Evolutionary conservation across 2,329 filamentous ascomycete species (phyloP), one percentile per base, ranked within the genome.

Genomic region (Xylariaceae sp.): DNA sequence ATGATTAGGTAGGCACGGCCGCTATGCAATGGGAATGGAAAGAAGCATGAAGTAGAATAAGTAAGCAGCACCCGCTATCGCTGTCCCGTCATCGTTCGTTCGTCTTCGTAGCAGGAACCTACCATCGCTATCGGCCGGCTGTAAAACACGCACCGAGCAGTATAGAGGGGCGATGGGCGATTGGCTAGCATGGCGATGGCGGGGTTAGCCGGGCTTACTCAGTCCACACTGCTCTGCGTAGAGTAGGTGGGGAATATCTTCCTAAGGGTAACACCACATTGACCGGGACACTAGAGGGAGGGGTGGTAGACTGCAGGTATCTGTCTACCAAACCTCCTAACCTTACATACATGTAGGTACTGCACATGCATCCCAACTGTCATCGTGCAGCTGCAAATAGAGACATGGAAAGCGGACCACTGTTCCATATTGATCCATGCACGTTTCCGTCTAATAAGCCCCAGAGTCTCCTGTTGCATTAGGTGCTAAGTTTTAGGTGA

Each of bases 161-260:
- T n/a, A n/a, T n/a, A n/a, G n/a, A n/a, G n/a, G n/a, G n/a, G n/a
- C n/a, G n/a, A n/a, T n/a, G n/a, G 29, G 29, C 29, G 42, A 30
- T 50, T 44, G 47, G 47, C 30, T 39, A 40, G 30, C 23, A 36
- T 16, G 37, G 21, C 13, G 55, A 61, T 54, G 42, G 40, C 61
- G 61, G 61, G 63, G 60, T 61, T 47, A 54, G 45, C 59, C 58
- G 59, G 63, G 64, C 64, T 67, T 65, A 65, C 61, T 66, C 59
- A 65, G 59, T 37, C 57, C 60, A 56, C 59, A 27, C 43, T 42
- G 35, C 26, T 47, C 32, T 21, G 27, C 26, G 44, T 48, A 33
- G n/a, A n/a, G n/a, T 29, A 20, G 44, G 50, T 47, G 40, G 50
- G 50, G 35, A 37, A 13, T 16, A 16, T 37, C 35, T 16, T 16